These are phyloP conservation scores for Sutorius australiensis DNA, from an alignment of 768 basidiomycete species.

Conservation along the genomic window DNA sequence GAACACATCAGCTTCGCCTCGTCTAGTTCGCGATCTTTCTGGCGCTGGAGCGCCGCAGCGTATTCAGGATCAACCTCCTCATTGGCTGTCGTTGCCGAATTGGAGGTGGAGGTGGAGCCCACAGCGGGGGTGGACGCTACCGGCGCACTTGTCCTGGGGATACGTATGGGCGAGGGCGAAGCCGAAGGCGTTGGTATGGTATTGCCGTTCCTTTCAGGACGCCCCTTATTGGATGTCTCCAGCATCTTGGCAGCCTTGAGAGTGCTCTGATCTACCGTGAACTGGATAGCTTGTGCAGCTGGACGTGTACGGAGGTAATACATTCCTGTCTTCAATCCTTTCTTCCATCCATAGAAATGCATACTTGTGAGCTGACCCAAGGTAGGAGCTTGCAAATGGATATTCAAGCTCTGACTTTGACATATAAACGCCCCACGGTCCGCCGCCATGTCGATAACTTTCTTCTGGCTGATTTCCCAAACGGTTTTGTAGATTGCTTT, in stretches of 20 bases:
- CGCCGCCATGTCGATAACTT: slow-evolving; percentile 95
- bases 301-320: slow-evolving; percentile 95
- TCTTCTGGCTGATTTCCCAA: slow-evolving; percentile 99
- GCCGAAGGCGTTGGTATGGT: slow-evolving; percentile 25
- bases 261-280: slow-evolving; percentile 85
- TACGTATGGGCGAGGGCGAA: slow-evolving; percentile 24
- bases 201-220: slow-evolving; percentile 12
- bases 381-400: slow-evolving; percentile 87
- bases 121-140: slow-evolving; percentile 22
- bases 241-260: slow-evolving; percentile 52
- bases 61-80: slow-evolving; percentile 62
- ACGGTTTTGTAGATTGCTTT: slow-evolving; percentile 99
- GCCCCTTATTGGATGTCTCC: slow-evolving; percentile 21
- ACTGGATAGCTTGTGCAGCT: slow-evolving; percentile 94
- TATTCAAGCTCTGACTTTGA: slow-evolving; percentile 91
- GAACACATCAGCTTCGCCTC: slow-evolving; percentile 81
- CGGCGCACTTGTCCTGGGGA: slow-evolving; percentile 32
- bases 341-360: slow-evolving; percentile 99
- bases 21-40: slow-evolving; percentile 70
- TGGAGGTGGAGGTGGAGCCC: slow-evolving; percentile 9
- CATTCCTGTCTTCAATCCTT: slow-evolving; percentile 98
- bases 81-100: slow-evolving; percentile 28
- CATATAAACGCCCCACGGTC: slow-evolving; percentile 98
- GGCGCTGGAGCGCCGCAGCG: slow-evolving; percentile 69
- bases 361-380: slow-evolving; percentile 90